Base-by-base conservation (phyloP, 495 filamentous ascomycete species). In the Amorphotheca resinae region DNA sequence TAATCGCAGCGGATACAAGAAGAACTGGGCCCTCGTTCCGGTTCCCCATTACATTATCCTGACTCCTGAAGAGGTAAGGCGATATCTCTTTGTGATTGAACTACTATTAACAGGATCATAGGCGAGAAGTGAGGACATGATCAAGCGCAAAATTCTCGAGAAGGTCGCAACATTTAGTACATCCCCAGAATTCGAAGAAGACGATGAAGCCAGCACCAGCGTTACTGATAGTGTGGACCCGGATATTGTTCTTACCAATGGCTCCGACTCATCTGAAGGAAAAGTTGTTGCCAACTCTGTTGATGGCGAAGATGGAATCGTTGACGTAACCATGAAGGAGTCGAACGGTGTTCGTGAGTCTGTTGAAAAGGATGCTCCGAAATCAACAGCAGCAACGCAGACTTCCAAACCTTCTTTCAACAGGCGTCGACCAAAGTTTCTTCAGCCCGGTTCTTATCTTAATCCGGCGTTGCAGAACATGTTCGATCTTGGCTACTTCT, bases 231-330 rank as follows among this genome's bases (percentile, higher is more conserved):
- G 45, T 25, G 64, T 63, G 38, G 84, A 85, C 47, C 72, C 76
- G 0, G 86, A 93, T 51, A 70, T 80, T 11, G 72, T 87, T 21
- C 65, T 84, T 5, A 78, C 77, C 37, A 79, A 72, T 20, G 72
- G 77, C 25, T 87, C 87, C 16, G 74, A 82, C 44, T 83, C 75
- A 11, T 68, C 77, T 2, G 83, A 82, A 47, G 71, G 74, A 5
- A 79, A 77, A 50, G 67, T 93, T 36, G 70, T 82, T 48, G 79
- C 82, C 16, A 66, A 64, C 39, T 94, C 87, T 6, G 76, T 94
- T 9, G 80, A 87, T 49, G 86, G 84, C 4, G 89, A 95, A 58
- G 87, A 95, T 49, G 85, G 83, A 38, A 76, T 94, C 48, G 85
- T 96, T 2, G 82, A 95, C 56, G 78, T 98, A 17, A 84, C 82